Percentiles rank a stretch among this genome's conserved stretches.
phyloP scores from a whole-genome alignment of 139 green algal species.

The Volvox reticuliferus region DNA sequence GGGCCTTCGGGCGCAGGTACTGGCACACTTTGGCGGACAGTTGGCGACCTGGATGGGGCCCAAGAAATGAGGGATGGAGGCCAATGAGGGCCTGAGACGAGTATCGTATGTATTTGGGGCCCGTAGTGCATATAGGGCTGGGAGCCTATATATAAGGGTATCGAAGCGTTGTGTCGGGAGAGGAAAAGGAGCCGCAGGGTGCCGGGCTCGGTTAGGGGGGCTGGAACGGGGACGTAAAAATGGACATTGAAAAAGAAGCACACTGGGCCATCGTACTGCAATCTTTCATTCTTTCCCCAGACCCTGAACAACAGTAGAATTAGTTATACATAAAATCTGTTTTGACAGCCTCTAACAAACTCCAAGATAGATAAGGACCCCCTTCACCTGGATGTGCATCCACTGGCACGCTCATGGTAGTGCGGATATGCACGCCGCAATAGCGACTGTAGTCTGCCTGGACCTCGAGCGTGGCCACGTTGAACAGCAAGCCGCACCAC shows the following conservation, averaged over 20 bases:
- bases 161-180: no score
- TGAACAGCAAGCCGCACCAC: slow-evolving; percentile 94
- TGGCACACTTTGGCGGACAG: slow-evolving; percentile 76
- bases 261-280: not conserved
- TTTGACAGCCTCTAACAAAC: no score
- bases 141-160: no score
- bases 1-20: slow-evolving; percentile 91
- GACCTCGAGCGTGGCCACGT: slow-evolving; percentile 74
- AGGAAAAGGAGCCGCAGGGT: no score
- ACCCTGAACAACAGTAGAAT: no score
- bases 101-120: not conserved
- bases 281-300: not conserved
- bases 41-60: slow-evolving; percentile 40
- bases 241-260: not conserved
- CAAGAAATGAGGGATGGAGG: not conserved
- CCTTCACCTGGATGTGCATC: slow-evolving; percentile 35
- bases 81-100: not conserved
- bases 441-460: slow-evolving; percentile 92
- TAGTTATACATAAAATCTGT: no score
- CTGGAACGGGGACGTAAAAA: not conserved
- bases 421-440: slow-evolving; percentile 63
- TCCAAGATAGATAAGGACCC: no score
- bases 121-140: not conserved
- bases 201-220: no score
- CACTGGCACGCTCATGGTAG: slow-evolving; percentile 75